Percentiles rank a stretch among this genome's conserved stretches.
These are phyloP conservation scores for Fusarium liriodendri DNA, from an alignment of 2,329 filamentous ascomycete genomes.

Conservation along the genomic window DNA sequence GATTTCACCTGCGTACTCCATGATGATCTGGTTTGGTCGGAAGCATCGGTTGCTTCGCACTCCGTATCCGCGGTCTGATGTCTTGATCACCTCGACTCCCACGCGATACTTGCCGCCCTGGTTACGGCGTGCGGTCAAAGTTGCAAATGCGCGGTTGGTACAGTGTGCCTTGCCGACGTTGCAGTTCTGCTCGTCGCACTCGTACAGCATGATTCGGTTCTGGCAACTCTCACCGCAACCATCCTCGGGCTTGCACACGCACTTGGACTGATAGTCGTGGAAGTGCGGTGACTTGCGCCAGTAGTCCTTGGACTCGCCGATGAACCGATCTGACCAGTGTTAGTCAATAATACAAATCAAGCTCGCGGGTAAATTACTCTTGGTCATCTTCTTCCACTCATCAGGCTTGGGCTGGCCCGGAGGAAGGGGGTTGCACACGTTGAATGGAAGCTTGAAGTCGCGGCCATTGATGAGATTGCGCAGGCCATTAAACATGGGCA, in stretches of 20 bases:
- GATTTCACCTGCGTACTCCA: slow-evolving; percentile 98
- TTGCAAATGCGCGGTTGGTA: slow-evolving; percentile 88
- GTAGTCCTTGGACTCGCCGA: slow-evolving; percentile 81
- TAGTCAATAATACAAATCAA: slow-evolving; percentile 40
- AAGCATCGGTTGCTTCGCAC: slow-evolving; percentile 93
- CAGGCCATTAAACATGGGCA: slow-evolving; percentile 83
- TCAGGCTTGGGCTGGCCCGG: slow-evolving; percentile 90
- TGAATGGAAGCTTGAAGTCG: slow-evolving; percentile 90
- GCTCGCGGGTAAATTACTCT: slow-evolving; percentile 68
- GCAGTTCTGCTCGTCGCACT: slow-evolving; percentile 93
- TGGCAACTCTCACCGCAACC: slow-evolving; percentile 92
- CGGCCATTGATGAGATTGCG: slow-evolving; percentile 77
- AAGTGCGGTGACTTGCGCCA: slow-evolving; percentile 85
- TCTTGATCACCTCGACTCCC: slow-evolving; percentile 95
- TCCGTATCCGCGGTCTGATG: slow-evolving; percentile 86
- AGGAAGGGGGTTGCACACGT: slow-evolving; percentile 88
- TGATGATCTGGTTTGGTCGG: slow-evolving; percentile 91
- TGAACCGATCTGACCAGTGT: slow-evolving; percentile 79
- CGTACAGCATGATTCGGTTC: slow-evolving; percentile 96
- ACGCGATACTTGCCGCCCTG: slow-evolving; percentile 88
- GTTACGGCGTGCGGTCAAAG: slow-evolving; percentile 79
- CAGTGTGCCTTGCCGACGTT: slow-evolving; percentile 79
- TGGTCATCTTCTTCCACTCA: slow-evolving; percentile 91
- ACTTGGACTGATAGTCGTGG: slow-evolving; percentile 80
- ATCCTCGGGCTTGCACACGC: slow-evolving; percentile 80